These are phyloP conservation scores for Phytophthora sansomeana DNA, from an alignment of 352 stramenopile genomes.

Conservation along the genomic window DNA sequence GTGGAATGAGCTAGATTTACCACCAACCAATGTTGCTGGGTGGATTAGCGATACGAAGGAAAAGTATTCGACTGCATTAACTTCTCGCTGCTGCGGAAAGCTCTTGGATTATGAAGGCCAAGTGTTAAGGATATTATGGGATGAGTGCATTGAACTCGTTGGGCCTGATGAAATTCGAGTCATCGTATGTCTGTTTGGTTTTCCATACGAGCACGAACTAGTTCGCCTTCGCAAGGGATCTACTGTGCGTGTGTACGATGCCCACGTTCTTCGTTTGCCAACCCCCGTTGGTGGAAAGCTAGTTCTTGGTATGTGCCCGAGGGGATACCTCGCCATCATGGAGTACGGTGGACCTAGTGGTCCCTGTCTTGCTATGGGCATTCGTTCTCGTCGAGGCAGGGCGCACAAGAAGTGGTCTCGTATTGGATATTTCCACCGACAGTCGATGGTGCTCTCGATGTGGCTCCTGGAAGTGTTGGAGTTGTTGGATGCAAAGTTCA, in stretches of 20 bases:
- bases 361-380: slow-evolving; percentile 22
- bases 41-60: slow-evolving; percentile 17
- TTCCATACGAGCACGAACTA: slow-evolving; percentile 41
- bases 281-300: slow-evolving; percentile 34
- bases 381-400: slow-evolving; percentile 17
- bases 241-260: slow-evolving; percentile 27
- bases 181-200: slow-evolving; percentile 51
- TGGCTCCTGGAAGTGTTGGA: slow-evolving; percentile 51
- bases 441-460: slow-evolving; percentile 42
- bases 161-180: slow-evolving; percentile 24
- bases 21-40: neutral
- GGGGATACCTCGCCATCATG: slow-evolving; percentile 42
- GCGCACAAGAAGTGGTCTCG: slow-evolving; percentile 36
- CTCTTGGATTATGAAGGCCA: slow-evolving; percentile 44
- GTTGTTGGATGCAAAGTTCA: slow-evolving; percentile 49
- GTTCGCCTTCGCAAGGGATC: slow-evolving; percentile 39
- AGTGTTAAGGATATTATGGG: slow-evolving; percentile 44
- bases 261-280: slow-evolving; percentile 47
- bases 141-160: slow-evolving; percentile 53
- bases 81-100: slow-evolving; percentile 26
- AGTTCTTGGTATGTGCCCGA: slow-evolving; percentile 49
- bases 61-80: slow-evolving; percentile 13
- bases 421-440: slow-evolving; percentile 39
- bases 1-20: slow-evolving; percentile 21
- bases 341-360: slow-evolving; percentile 13